Conservation (phyloP, 1,284 basidiomycete genomes). For the Ustilago bromivora region DNA sequence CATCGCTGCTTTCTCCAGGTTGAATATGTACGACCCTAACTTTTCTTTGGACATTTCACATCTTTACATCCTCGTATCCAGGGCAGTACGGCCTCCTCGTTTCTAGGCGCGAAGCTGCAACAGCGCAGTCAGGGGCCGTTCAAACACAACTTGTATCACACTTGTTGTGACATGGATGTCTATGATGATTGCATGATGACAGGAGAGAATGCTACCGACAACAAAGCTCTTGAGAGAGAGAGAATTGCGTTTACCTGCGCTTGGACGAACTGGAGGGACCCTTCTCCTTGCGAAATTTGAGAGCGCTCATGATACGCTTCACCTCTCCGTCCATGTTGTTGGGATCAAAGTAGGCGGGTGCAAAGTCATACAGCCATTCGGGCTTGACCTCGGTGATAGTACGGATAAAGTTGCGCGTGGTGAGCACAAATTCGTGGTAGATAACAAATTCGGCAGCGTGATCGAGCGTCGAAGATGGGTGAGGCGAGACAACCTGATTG, state of each 20-base stretch:
- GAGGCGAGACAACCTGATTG: constrained; percentile 91
- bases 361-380: constrained; percentile 91
- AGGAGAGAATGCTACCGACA: not conserved
- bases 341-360: constrained; percentile 81
- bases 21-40: not conserved
- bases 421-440: constrained; percentile 96
- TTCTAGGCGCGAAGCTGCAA: not conserved
- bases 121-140: not conserved
- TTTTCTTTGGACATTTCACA: not conserved
- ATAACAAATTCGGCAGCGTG: constrained; percentile 95
- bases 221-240: not conserved
- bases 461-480: constrained; percentile 92
- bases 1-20: no score
- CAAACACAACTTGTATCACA: not conserved
- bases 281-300: constrained; percentile 54
- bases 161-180: not conserved
- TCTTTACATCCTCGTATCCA: not conserved
- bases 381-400: constrained; percentile 88
- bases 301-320: constrained; percentile 59
- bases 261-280: constrained; percentile 17
- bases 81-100: not conserved
- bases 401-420: constrained; percentile 83
- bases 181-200: not conserved
- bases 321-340: constrained; percentile 64
- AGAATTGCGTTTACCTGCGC: constrained; percentile 23